Conservation (phyloP, 2,329 filamentous ascomycete genomes). For the Lasiodiplodia gonubiensis region DNA sequence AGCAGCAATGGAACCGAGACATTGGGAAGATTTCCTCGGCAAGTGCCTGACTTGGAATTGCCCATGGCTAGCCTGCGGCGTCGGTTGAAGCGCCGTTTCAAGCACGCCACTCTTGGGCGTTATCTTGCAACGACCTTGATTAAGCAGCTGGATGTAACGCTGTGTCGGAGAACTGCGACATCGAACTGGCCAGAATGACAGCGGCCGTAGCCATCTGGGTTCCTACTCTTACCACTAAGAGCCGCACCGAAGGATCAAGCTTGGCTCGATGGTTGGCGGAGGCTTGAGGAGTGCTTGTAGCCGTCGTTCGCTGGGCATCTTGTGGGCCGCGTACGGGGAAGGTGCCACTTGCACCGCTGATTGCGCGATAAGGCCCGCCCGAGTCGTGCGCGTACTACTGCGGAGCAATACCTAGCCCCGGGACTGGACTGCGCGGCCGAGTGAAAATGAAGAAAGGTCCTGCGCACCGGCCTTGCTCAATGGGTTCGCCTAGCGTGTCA, state of each 20-base stretch:
- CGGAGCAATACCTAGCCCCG: not conserved
- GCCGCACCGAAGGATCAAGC: not conserved
- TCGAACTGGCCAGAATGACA: not conserved
- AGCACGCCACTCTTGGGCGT: slow-evolving; percentile 25
- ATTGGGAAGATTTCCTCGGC: not conserved
- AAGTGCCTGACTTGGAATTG: not conserved
- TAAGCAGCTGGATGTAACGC: slow-evolving; percentile 1
- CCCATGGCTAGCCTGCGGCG: not conserved
- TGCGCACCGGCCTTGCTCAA: not conserved
- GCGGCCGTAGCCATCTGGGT: not conserved
- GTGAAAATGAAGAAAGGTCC: not conserved
- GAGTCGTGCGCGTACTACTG: not conserved
- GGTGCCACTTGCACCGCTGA: not conserved
- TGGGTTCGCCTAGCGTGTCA: not conserved
- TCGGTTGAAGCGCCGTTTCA: not conserved
- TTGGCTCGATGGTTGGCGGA: slow-evolving; percentile 3
- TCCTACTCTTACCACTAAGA: not conserved
- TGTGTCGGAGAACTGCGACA: not conserved
- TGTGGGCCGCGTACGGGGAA: slow-evolving; percentile 8
- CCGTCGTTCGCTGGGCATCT: slow-evolving; percentile 1
- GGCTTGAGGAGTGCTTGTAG: slow-evolving; percentile 19
- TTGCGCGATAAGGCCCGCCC: slow-evolving; percentile 16
- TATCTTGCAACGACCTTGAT: slow-evolving; percentile 18
- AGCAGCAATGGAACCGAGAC: not conserved
- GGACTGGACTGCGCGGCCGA: not conserved